Evolutionary conservation across 495 filamentous ascomycete species (phyloP), one percentile per base, ranked within the genome.

Genomic region (Barbatosphaeria neglecta): DNA sequence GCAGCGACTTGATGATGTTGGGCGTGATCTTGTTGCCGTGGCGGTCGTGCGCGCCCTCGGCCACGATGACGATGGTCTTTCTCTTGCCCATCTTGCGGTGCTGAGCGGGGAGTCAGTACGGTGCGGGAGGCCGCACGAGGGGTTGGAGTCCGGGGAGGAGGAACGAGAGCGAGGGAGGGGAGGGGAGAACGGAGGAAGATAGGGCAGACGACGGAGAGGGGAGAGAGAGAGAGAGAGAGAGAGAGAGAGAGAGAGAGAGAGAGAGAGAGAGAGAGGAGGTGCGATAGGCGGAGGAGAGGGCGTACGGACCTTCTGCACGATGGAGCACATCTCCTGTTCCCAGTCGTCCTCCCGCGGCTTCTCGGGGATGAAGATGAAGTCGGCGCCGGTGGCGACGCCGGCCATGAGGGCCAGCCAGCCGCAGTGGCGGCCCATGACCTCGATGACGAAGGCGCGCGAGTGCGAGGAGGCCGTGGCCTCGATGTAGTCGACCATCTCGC

Each of bases 381-480:
- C 93, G 5, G 93, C 90, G 22, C 92, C 93, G 3, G 87, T 94
- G 48, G 86, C 89, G 43, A 97, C 87, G 48, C 89, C 92, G 11
- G 93, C 84, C 89, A 96, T 96, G 39, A 99, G 71, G 37, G 92
- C 93, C 43, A 99, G 70, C 93, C 93, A 99, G 35, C 93, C 93
- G 57, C 93, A 99, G 66, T 97, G 90, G 46, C 93, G 78, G n/a
- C 93, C 93, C 93, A 99, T 99, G 41, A 97, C 93, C 62, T 97
- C 93, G 54, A 99, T 83, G 23, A 99, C 90, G 63, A 99, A 99
- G 33, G 93, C 93, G 53, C 93, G 74, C 46, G 95, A 94, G 66
- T 97, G 93, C n/a, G 87, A 95, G 31, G 81, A 87, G 6, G 93
- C 93, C 2, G 93, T 99, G 25, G 92, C 88, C 63, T 97, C 95